Evolutionary conservation across 768 basidiomycete genomes (phyloP), one percentile per base, ranked within the genome.

Genomic region (Lactifluus subvellereus): DNA sequence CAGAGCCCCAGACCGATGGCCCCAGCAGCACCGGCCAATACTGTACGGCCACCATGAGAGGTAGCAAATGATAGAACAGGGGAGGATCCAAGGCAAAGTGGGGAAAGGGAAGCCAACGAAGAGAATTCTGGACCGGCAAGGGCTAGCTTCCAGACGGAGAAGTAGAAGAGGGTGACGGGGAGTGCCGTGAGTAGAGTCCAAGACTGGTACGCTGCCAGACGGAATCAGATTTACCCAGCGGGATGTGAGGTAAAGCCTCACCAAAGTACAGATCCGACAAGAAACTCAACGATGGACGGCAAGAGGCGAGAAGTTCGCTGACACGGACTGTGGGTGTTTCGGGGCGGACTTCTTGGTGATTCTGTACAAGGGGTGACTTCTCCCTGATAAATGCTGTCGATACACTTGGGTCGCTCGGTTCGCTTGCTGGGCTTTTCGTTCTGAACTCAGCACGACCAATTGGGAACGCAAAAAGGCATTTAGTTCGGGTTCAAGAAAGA

Each of bases 61-160:
- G 35, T 45, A 8, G 61, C 54, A 9, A 54, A 61, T 6, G 55
- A 54, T 30, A 35, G 54, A 9, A 77, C 83, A 62, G 66, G 85
- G 80, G 66, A 18, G 82, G 5, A 75, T 0, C 80, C 76, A 13
- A 94, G 79, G 14, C 91, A 70, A 6, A 80, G 65, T 0, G 91
- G 90, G 0, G 92, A 84, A 32, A 95, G 80, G 8, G 84, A 83
- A 8, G 82, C 80, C 9, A 94, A 76, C 3, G 92, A 74, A 0
- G 91, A 82, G 16, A 91, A 77, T 71, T 96, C 94, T 40, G 87
- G 83, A 5, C 94, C 94, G 11, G 89, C 84, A 35, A 95, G 79
- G 32, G 88, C 91, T 18, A 94, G 84, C 70, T 91, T 82, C 93
- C 93, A 94, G 20, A 96, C 84, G 30, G 90, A 93, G 76, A 92